phyloP scores from a whole-genome alignment of 768 basidiomycete species.

The Hygrocybe punicea region DNA sequence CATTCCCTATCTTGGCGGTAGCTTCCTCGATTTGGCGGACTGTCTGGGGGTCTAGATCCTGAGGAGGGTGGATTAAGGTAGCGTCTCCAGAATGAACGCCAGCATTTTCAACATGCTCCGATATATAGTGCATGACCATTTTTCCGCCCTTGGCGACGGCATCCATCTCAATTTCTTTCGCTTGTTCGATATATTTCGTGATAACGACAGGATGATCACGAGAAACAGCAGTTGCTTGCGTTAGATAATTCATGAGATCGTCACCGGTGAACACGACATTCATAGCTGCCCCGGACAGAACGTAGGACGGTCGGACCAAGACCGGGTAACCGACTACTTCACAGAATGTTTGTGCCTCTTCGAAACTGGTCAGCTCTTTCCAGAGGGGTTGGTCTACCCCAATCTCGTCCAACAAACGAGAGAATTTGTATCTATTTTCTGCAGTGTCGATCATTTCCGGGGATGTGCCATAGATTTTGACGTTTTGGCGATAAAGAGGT shows the following conservation, averaged over 20 bases:
- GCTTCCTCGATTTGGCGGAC: constrained; percentile 96
- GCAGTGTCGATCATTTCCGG: constrained; percentile 99
- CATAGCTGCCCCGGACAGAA: constrained; percentile 99
- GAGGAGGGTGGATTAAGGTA: constrained; percentile 95
- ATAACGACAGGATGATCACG: constrained; percentile 97
- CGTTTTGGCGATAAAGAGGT: constrained; percentile 92
- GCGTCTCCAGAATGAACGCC: constrained; percentile 99
- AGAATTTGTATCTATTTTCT: constrained; percentile 99
- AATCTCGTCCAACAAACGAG: constrained; percentile 93
- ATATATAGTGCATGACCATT: constrained; percentile 99
- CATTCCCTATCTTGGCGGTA: constrained; percentile 95
- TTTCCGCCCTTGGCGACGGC: constrained; percentile 96
- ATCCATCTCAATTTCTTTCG: constrained; percentile 99
- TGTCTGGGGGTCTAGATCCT: constrained; percentile 95
- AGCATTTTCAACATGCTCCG: constrained; percentile 98
- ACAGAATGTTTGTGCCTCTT: constrained; percentile 87
- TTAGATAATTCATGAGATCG: constrained; percentile 88
- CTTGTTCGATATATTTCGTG: constrained; percentile 98
- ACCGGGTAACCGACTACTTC: constrained; percentile 92
- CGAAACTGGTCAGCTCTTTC: constrained; percentile 93
- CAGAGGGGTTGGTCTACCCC: constrained; percentile 97
- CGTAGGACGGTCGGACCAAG: constrained; percentile 95
- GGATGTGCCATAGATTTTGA: constrained; percentile 97
- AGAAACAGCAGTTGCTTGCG: constrained; percentile 93
- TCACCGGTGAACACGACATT: constrained; percentile 94